phyloP scores from a whole-genome alignment of 1,139 yeast genomes.

The Debaryomyces fabryi region DNA sequence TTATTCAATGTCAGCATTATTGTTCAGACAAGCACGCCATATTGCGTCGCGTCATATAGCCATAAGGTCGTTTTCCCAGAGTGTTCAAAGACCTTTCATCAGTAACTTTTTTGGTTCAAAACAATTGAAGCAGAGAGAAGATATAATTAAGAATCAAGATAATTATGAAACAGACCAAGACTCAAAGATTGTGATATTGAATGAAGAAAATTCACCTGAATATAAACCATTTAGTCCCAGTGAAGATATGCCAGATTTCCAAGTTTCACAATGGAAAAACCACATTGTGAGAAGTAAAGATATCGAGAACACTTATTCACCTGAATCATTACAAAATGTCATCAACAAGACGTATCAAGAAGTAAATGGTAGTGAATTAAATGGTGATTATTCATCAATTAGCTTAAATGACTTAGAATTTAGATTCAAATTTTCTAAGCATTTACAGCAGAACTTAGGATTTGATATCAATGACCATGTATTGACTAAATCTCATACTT shows the following conservation, averaged over 20 bases:
- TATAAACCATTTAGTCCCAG: conserved; percentile 28
- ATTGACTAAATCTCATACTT: conserved; percentile 53
- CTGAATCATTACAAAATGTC: conserved; percentile 26
- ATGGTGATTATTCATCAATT: conserved; percentile 19
- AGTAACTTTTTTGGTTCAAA: conserved; percentile 26
- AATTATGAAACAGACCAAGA: conserved; percentile 36
- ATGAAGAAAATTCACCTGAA: conserved; percentile 39
- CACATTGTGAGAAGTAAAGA: conserved; percentile 26
- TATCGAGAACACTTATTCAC: conserved; percentile 33
- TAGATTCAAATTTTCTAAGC: conserved; percentile 62
- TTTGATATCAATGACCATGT: conserved; percentile 67
- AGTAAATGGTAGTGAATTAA: conserved; percentile 22
- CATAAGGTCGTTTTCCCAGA: conserved; percentile 8
- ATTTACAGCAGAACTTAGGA: conserved; percentile 61
- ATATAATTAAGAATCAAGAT: conserved; percentile 45
- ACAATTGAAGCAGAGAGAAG: conserved; percentile 27
- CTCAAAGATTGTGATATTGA: conserved; percentile 41
- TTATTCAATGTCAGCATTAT: conserved; percentile 7
- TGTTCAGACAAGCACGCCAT: neutral
- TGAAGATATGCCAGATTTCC: conserved; percentile 40
- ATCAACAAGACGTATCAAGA: conserved; percentile 31
- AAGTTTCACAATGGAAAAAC: conserved; percentile 41
- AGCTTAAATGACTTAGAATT: conserved; percentile 50
- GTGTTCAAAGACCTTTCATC: conserved; percentile 15
- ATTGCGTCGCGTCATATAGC: conserved; percentile 4